Conservation (phyloP, 1,284 basidiomycete species). For the Chiua sp. region DNA sequence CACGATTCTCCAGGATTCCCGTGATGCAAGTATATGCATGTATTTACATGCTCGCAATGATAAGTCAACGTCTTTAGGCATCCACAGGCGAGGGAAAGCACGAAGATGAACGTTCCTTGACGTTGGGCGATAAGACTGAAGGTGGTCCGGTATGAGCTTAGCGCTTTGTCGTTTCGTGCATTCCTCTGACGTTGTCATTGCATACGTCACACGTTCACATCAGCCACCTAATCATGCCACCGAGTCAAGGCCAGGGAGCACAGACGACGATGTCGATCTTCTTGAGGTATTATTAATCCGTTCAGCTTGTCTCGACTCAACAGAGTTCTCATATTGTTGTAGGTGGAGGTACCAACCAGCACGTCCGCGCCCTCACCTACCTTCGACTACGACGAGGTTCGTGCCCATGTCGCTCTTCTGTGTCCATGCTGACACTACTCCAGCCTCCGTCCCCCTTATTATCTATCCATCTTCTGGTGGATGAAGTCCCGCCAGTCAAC, state of each 20-base stretch:
- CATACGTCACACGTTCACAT: no score
- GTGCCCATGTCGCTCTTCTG: not conserved
- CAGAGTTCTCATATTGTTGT: not conserved
- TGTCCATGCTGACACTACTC: not conserved
- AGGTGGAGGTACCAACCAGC: not conserved
- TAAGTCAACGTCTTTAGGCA: no score
- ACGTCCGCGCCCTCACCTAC: not conserved
- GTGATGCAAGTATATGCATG: no score
- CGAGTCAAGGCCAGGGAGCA: no score
- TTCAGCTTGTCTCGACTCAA: no score
- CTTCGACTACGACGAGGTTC: not conserved
- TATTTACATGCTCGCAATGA: no score
- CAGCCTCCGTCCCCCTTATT: not conserved
- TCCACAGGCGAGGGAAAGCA: no score
- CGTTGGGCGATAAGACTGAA: no score
- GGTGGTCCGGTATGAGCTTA: no score
- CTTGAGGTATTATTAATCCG: not conserved
- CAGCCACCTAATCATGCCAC: not conserved
- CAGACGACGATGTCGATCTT: not conserved
- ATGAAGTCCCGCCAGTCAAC: not conserved
- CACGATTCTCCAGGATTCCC: slow-evolving; percentile 12
- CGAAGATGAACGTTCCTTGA: no score
- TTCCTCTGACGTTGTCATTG: no score
- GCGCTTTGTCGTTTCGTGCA: no score
- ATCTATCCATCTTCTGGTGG: not conserved